Evolutionary conservation across 805 yeast species (phyloP).

Genomic region (Tetrapisispora iriomotensis): DNA sequence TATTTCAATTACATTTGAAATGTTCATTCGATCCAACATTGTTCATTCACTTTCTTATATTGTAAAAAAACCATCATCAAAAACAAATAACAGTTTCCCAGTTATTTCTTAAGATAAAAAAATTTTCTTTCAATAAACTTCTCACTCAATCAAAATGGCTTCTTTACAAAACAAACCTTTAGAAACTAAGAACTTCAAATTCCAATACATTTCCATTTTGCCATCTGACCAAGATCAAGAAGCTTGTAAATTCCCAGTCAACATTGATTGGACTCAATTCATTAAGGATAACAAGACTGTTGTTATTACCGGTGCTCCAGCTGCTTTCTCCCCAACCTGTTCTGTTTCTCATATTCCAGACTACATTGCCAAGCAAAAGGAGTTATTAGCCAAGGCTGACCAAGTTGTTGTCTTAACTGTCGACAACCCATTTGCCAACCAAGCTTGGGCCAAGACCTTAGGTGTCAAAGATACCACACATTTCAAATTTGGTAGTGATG

Average conservation of each 20-base stretch:
- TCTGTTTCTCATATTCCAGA: slow-evolving; percentile 65
- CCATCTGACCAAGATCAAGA: slow-evolving; percentile 20
- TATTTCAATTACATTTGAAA: no score
- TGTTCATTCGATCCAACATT: no score
- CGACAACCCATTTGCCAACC: slow-evolving; percentile 61
- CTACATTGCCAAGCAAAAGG: slow-evolving; percentile 39
- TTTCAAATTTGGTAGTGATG: slow-evolving; percentile 57
- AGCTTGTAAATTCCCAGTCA: slow-evolving; percentile 24
- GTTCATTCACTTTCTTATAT: no score
- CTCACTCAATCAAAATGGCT: slow-evolving; percentile 17
- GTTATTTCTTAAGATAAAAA: no score
- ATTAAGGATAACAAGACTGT: slow-evolving; percentile 39
- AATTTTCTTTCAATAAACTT: no score
- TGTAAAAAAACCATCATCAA: background rate
- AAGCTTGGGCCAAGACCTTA: slow-evolving; percentile 51
- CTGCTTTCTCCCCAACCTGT: slow-evolving; percentile 83
- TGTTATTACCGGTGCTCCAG: slow-evolving; percentile 70
- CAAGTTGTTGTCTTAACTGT: slow-evolving; percentile 52
- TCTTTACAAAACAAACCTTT: slow-evolving; percentile 18
- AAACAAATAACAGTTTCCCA: no score
- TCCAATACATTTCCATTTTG: slow-evolving; percentile 26
- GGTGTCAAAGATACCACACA: slow-evolving; percentile 30
- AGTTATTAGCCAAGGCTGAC: slow-evolving; percentile 50
- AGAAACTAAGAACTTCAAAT: slow-evolving; percentile 17
- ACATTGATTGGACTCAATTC: slow-evolving; percentile 21